Evolutionary conservation across 176 grass and related monocot species (phyloP), one percentile per base, ranked within the genome.

Genomic region (Carex scoparia): DNA sequence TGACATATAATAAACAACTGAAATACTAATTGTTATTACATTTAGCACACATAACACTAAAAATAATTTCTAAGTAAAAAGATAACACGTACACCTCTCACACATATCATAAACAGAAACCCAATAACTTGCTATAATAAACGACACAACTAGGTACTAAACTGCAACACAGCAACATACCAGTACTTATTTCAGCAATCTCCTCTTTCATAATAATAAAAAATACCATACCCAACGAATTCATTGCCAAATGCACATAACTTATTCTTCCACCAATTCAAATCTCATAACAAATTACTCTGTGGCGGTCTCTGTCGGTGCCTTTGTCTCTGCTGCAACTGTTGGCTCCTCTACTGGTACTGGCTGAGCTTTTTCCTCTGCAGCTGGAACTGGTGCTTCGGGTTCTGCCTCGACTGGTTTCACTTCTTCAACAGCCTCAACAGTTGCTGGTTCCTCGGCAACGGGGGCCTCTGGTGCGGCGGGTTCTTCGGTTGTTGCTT

Each of bases 61-160:
- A 83, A 83, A 69, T 49, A 65, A 66, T 57, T 27, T 83, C 61
- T 57, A 83, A 69, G 48, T 58, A 56, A 79, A 69, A 83, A 83
- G 11, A 51, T 83, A 33, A 6, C 44, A 55, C 42, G 0, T 66
- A 83, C 51, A 62, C 5, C 13, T 27, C 61, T n/a, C 38, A 48
- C 35, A 37, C 54, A 65, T 49, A 44, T 65, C 2, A 65, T 14
- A 30, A 49, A 82, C 30, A 82, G 69, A 83, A 33, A 23, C 30
- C 37, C 18, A 28, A 83, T 10, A 49, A 56, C n/a, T 19, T 69
- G 61, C 7, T 83, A 63, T 67, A 83, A 79, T 58, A 35, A 61
- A 81, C 32, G 5, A 53, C 62, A 69, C 81, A 69, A 56, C 33
- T 66, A 83, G 38, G 27, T 67, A 83, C 42, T 67, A 69, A 67